Percentiles rank a stretch among this genome's conserved stretches.
phyloP scores from a whole-genome alignment of 345 rosid genomes.

The Camelina neglecta region DNA sequence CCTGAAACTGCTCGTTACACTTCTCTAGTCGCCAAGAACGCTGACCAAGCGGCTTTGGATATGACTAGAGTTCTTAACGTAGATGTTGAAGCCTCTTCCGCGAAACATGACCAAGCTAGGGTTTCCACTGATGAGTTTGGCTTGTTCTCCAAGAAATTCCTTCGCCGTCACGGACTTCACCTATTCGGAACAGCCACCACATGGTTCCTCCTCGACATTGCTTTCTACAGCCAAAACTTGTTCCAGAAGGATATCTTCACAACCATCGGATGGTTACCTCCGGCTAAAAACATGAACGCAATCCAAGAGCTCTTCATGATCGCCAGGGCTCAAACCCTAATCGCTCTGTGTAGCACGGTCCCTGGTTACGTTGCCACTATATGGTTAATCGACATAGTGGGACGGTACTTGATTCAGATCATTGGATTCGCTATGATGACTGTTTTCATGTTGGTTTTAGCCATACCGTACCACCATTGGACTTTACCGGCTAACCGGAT shows the following conservation, averaged over 20 bases:
- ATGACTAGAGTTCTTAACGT: conserved; percentile 79
- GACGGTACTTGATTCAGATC: conserved; percentile 59
- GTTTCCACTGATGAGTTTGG: conserved; percentile 49
- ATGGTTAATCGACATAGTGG: conserved; percentile 50
- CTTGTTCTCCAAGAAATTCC: conserved; percentile 55
- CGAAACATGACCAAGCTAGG: conserved; percentile 38
- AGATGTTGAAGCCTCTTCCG: conserved; percentile 59
- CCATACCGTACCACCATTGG: conserved; percentile 80
- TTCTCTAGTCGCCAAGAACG: conserved; percentile 64
- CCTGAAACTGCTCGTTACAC: conserved; percentile 92
- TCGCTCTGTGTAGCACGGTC: conserved; percentile 72
- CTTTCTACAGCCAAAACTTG: conserved; percentile 74
- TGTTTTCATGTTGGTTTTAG: conserved; percentile 59
- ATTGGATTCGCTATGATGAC: conserved; percentile 72
- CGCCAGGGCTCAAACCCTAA: conserved; percentile 63
- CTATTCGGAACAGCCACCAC: conserved; percentile 64
- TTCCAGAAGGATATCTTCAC: conserved; percentile 79
- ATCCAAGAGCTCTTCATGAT: conserved; percentile 65
- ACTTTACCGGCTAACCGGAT: conserved; percentile 51
- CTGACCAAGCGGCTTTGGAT: conserved; percentile 65
- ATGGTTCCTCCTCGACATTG: conserved; percentile 80
- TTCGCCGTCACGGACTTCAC: conserved; percentile 60
- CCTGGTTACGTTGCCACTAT: conserved; percentile 77
- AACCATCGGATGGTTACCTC: conserved; percentile 76
- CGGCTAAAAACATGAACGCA: conserved; percentile 69